These are phyloP conservation scores for Sugiyamaella novakii DNA, from an alignment of 1,139 yeast genomes.

Conservation along the genomic window DNA sequence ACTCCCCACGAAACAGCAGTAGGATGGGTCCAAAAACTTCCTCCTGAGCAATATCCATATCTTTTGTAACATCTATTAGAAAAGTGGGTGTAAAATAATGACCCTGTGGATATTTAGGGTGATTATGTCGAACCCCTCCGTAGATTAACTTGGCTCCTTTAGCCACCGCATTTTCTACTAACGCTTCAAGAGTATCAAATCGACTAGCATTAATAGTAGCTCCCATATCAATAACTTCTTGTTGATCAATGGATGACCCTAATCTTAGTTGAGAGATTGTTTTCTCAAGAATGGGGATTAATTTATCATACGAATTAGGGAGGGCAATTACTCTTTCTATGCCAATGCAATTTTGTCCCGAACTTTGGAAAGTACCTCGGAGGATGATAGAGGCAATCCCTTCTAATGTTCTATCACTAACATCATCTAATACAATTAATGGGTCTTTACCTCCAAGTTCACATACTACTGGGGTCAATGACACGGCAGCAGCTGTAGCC, in stretches of 20 bases:
- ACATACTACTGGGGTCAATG: conserved; percentile 88
- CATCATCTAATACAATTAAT: conserved; percentile 71
- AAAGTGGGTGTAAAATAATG: conserved; percentile 90
- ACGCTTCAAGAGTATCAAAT: conserved; percentile 63
- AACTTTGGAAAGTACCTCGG: conserved; percentile 95
- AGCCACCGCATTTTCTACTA: conserved; percentile 70
- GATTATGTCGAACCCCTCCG: conserved; percentile 79
- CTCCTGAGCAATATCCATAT: conserved; percentile 78
- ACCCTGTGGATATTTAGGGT: conserved; percentile 94
- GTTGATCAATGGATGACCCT: conserved; percentile 87
- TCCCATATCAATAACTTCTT: conserved; percentile 89
- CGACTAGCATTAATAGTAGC: conserved; percentile 85
- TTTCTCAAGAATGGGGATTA: conserved; percentile 57
- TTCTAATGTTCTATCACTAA: conserved; percentile 44
- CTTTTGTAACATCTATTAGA: conserved; percentile 73
- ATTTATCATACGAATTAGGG: conserved; percentile 61
- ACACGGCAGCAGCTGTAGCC: conserved; percentile 74
- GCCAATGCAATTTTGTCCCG: conserved; percentile 98
- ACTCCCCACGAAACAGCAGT: conserved; percentile 70
- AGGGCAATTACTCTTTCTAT: conserved; percentile 88
- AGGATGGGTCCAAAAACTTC: conserved; percentile 94
- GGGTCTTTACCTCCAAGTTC: conserved; percentile 98
- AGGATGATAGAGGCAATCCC: conserved; percentile 77
- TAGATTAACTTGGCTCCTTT: conserved; percentile 77
- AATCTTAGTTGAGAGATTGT: conserved; percentile 66